These are phyloP conservation scores for Saccharomycopsis javanensis DNA, from an alignment of 805 yeast species.

Conservation along the genomic window DNA sequence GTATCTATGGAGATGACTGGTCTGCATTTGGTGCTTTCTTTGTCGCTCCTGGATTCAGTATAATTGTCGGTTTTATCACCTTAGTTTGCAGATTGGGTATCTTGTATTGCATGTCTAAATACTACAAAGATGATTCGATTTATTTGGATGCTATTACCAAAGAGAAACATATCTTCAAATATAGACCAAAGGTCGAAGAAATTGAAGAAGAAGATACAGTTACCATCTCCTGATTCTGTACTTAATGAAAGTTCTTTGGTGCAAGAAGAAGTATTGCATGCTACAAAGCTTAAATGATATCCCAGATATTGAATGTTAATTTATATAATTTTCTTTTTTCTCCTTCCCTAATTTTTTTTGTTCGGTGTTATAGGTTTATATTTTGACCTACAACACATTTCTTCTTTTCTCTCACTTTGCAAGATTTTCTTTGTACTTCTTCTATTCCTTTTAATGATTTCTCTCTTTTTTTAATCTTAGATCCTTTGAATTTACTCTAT, in stretches of 20 bases:
- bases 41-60: constrained; percentile 77
- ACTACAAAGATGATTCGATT: constrained; percentile 20
- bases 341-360: background rate
- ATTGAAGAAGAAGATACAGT: constrained; percentile 7
- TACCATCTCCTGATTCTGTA: background rate
- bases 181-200: constrained; percentile 16
- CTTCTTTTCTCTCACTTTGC: background rate
- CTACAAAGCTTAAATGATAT: background rate
- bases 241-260: background rate
- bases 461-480: background rate
- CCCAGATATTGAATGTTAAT: background rate
- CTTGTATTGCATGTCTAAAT: constrained; percentile 27
- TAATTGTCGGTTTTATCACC: constrained; percentile 44
- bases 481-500: background rate
- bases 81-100: constrained; percentile 39
- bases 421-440: background rate
- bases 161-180: constrained; percentile 12
- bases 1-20: constrained; percentile 80
- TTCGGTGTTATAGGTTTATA: background rate
- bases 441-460: background rate
- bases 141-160: constrained; percentile 15
- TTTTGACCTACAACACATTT: no score
- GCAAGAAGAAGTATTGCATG: background rate
- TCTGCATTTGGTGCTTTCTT: constrained; percentile 92
- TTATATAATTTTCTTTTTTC: background rate